phyloP scores from a whole-genome alignment of 352 stramenopile species.

The Phytopythium chamaehyphon region DNA sequence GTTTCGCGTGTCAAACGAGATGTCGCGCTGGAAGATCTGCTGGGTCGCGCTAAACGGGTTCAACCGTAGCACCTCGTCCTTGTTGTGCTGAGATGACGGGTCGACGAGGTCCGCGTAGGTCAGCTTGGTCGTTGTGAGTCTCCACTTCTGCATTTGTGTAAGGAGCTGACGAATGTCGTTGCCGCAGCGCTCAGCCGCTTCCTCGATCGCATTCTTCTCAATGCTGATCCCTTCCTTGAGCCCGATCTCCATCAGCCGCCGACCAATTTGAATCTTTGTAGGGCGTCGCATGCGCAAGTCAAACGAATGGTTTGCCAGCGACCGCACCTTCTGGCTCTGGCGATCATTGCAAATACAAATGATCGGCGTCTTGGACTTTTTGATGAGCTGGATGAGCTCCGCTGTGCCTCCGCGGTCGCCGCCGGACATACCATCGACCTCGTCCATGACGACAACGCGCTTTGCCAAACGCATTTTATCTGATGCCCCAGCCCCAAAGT shows the following conservation, averaged over 20 bases:
- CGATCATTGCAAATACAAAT: slow-evolving; percentile 99
- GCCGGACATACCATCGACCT: slow-evolving; percentile 98
- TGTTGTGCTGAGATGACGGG: slow-evolving; percentile 76
- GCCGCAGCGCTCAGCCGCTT: slow-evolving; percentile 94
- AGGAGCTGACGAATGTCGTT: slow-evolving; percentile 98
- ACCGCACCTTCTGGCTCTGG: slow-evolving; percentile 93
- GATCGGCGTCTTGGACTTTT: slow-evolving; percentile 97
- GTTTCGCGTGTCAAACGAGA: slow-evolving; percentile 83
- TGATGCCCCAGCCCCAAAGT: slow-evolving; percentile 54
- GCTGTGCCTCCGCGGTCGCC: slow-evolving; percentile 95
- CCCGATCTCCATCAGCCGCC: slow-evolving; percentile 91
- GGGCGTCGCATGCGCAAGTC: slow-evolving; percentile 94
- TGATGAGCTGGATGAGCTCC: slow-evolving; percentile 99
- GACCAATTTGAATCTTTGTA: slow-evolving; percentile 92
- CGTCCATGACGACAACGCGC: slow-evolving; percentile 98
- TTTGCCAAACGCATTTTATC: slow-evolving; percentile 66
- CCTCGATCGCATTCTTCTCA: slow-evolving; percentile 96
- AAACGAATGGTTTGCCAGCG: slow-evolving; percentile 96
- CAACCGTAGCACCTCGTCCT: slow-evolving; percentile 92
- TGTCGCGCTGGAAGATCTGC: slow-evolving; percentile 87
- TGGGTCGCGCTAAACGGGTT: slow-evolving; percentile 95
- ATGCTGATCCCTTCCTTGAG: slow-evolving; percentile 87
- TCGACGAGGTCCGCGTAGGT: slow-evolving; percentile 87
- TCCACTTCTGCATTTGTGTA: slow-evolving; percentile 97
- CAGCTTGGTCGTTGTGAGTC: slow-evolving; percentile 70